A percentile compares a stretch with the other conserved stretches of the same genome.
Evolutionary conservation across 345 rosid species (phyloP).

Genomic region (Eucalyptus sp.): DNA sequence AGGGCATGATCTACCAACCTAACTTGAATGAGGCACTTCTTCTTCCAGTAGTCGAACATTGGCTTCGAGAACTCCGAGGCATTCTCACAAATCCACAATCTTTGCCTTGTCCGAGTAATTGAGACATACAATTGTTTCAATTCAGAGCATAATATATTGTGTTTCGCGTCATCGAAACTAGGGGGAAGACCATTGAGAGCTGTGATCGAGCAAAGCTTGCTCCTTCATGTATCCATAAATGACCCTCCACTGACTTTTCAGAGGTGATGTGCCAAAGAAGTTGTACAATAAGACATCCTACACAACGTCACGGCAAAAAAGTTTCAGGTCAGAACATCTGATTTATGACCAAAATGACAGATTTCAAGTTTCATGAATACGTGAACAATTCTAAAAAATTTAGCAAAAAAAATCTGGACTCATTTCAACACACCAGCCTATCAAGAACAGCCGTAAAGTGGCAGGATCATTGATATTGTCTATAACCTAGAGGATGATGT

Average conservation of each 20-base stretch:
- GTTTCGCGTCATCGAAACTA: slow-evolving; percentile 13
- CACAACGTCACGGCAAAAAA: neutral
- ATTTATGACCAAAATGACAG: neutral
- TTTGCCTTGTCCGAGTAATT: slow-evolving; percentile 41
- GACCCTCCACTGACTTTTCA: slow-evolving; percentile 37
- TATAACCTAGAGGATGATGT: neutral
- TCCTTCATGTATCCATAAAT: slow-evolving; percentile 20
- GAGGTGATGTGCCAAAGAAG: slow-evolving; percentile 41
- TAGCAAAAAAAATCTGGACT: too few species aligned
- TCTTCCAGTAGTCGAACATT: neutral
- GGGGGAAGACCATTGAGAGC: slow-evolving; percentile 5
- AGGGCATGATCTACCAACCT: slow-evolving; percentile 20
- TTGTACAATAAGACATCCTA: slow-evolving; percentile 42
- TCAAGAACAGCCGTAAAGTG: neutral
- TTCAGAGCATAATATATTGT: slow-evolving; percentile 34
- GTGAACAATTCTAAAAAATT: neutral
- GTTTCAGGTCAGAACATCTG: neutral
- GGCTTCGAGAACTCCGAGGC: neutral
- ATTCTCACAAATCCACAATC: slow-evolving; percentile 47
- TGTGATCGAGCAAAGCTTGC: neutral
- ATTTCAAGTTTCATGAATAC: neutral
- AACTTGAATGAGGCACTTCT: slow-evolving; percentile 15
- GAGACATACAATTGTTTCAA: slow-evolving; percentile 8
- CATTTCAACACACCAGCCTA: neutral
- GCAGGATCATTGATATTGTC: neutral